These are phyloP conservation scores for Claviceps monticola DNA, from an alignment of 2,329 filamentous ascomycete species.

Conservation along the genomic window DNA sequence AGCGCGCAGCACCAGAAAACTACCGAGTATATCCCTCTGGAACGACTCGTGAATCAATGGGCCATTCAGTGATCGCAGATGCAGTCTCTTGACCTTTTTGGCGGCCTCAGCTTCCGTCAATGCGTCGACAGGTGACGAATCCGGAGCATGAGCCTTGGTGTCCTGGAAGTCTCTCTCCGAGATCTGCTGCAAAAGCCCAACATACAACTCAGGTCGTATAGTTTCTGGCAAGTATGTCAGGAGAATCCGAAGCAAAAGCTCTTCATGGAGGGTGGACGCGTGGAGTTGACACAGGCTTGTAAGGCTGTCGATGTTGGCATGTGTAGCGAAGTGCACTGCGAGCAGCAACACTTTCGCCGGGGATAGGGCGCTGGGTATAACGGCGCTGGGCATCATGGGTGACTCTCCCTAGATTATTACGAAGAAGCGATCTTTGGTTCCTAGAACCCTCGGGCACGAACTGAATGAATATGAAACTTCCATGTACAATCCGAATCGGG, in stretches of 20 bases:
- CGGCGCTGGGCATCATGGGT: conserved; percentile 12
- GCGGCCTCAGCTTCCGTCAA: conserved; percentile 49
- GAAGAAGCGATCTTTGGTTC: neutral
- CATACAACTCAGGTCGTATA: conserved; percentile 47
- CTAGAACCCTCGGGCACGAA: neutral
- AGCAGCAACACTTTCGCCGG: conserved; percentile 58
- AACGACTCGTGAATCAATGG: conserved; percentile 32
- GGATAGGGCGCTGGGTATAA: conserved; percentile 34
- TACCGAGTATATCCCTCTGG: conserved; percentile 39
- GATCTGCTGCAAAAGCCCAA: conserved; percentile 45
- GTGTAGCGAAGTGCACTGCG: conserved; percentile 54
- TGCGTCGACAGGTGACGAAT: conserved; percentile 40
- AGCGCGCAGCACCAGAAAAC: conserved; percentile 55
- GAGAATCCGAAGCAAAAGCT: conserved; percentile 57
- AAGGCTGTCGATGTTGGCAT: conserved; percentile 50
- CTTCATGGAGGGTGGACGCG: conserved; percentile 42
- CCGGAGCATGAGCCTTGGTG: conserved; percentile 30
- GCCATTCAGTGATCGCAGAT: conserved; percentile 42
- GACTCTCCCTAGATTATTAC: neutral
- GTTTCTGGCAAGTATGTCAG: conserved; percentile 68
- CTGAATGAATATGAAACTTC: neutral
- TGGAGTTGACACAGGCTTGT: conserved; percentile 44
- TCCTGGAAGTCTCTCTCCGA: conserved; percentile 31
- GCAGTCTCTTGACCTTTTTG: conserved; percentile 50
- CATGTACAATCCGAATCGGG: neutral